These are phyloP conservation scores for Dendrobium nobile DNA, from an alignment of 106 monocot species.

Conservation along the genomic window DNA sequence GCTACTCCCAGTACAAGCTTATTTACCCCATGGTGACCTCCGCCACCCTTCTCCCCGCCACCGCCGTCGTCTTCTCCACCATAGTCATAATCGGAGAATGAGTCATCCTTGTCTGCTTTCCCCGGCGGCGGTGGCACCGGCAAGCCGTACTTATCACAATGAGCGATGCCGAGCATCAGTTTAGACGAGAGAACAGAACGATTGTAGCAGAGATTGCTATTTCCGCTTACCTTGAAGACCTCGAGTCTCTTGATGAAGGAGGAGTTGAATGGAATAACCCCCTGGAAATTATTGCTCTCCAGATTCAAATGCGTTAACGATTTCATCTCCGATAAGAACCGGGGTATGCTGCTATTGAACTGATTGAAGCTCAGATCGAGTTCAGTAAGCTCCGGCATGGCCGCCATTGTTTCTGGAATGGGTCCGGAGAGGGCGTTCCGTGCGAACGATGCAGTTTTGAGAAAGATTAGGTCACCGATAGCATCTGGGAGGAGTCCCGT, in stretches of 20 bases:
- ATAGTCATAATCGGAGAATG: slow-evolving; percentile 22
- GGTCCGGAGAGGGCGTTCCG: slow-evolving; percentile 44
- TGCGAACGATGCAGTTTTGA: slow-evolving; percentile 40
- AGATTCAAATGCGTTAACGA: slow-evolving; percentile 49
- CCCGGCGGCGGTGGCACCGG: slow-evolving; percentile 58
- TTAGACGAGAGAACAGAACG: slow-evolving; percentile 46
- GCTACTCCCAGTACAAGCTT: slow-evolving; percentile 63
- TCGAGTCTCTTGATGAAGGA: slow-evolving; percentile 52
- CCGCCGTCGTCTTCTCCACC: slow-evolving; percentile 18
- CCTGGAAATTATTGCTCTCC: slow-evolving; percentile 71
- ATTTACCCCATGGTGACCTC: slow-evolving; percentile 50
- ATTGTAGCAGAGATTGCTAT: slow-evolving; percentile 78
- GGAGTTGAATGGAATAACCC: slow-evolving; percentile 67
- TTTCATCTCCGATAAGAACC: slow-evolving; percentile 47
- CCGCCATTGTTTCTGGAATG: slow-evolving; percentile 36
- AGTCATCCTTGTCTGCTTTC: slow-evolving; percentile 15
- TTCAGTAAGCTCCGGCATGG: slow-evolving; percentile 46
- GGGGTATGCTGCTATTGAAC: slow-evolving; percentile 71
- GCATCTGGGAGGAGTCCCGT: slow-evolving; percentile 37
- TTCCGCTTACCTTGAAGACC: slow-evolving; percentile 62
- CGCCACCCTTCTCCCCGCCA: slow-evolving; percentile 12
- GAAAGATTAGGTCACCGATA: slow-evolving; percentile 40
- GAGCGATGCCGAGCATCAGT: slow-evolving; percentile 73
- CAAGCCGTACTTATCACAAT: slow-evolving; percentile 62
- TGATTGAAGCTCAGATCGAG: slow-evolving; percentile 78